Conservation (phyloP, 1,139 yeast genomes). For the Candida sojae region DNA sequence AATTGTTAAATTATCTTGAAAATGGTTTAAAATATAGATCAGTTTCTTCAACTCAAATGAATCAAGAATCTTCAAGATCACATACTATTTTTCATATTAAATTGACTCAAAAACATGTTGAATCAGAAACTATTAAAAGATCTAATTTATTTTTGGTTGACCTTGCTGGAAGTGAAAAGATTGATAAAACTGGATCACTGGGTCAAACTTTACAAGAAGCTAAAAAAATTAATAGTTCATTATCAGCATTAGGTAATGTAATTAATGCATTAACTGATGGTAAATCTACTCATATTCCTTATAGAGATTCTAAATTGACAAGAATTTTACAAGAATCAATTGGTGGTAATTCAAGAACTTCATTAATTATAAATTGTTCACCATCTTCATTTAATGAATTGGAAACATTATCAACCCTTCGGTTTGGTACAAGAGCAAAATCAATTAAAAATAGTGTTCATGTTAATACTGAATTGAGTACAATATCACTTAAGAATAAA, state of each 20-base stretch:
- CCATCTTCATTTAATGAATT: constrained; percentile 60
- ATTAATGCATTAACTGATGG: constrained; percentile 78
- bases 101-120: constrained; percentile 58
- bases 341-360: constrained; percentile 86
- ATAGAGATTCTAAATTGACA: constrained; percentile 81
- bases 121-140: constrained; percentile 57
- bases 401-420: constrained; percentile 75
- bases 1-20: constrained; percentile 56
- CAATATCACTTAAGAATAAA: constrained; percentile 52
- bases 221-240: constrained; percentile 76
- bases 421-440: constrained; percentile 83
- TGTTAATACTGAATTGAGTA: constrained; percentile 68
- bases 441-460: constrained; percentile 67
- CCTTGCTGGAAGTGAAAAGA: constrained; percentile 87
- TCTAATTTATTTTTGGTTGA: constrained; percentile 81
- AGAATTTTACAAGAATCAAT: constrained; percentile 78
- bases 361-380: constrained; percentile 77
- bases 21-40: constrained; percentile 60
- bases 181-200: constrained; percentile 78
- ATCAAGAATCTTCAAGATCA: constrained; percentile 74
- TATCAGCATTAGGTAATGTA: constrained; percentile 79
- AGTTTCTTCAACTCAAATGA: constrained; percentile 69
- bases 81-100: constrained; percentile 78
- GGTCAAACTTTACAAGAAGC: constrained; percentile 83
- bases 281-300: constrained; percentile 67